Percentiles rank a stretch among this genome's conserved stretches.
Conservation (phyloP, 805 yeast genomes). For the Starmerella davenportii region DNA sequence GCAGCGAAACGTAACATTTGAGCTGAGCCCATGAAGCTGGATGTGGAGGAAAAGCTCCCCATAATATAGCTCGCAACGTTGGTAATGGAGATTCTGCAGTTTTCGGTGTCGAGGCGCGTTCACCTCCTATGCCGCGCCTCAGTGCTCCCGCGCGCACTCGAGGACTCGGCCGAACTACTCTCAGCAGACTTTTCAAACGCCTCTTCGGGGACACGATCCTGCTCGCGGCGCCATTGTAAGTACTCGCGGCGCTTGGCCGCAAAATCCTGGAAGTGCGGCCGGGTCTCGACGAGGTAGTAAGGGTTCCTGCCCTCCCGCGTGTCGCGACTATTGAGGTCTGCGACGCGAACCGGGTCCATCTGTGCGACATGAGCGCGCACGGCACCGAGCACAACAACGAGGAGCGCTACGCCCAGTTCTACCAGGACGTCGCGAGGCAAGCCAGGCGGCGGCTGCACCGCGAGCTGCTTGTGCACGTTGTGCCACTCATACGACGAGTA, state of each 20-base stretch:
- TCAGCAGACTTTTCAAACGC: no score
- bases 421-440: conserved; percentile 25
- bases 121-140: no score
- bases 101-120: no score
- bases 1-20: no score
- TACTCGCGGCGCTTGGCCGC: conserved; percentile 30
- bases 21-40: no score
- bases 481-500: conserved; percentile 13
- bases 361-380: conserved; percentile 20
- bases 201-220: no score
- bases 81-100: no score
- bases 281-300: conserved; percentile 31
- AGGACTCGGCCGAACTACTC: no score
- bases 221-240: conserved; percentile 16
- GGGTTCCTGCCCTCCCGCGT: conserved; percentile 33
- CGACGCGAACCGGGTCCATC: conserved; percentile 33
- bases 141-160: no score
- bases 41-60: no score
- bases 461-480: conserved; percentile 2
- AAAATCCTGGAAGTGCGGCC: conserved; percentile 38
- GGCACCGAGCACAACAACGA: conserved; percentile 26
- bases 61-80: no score
- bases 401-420: conserved; percentile 34
- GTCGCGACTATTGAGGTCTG: conserved; percentile 31
- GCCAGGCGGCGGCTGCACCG: background rate